A percentile compares a stretch with the other conserved stretches of the same genome.
phyloP scores from a whole-genome alignment of 768 basidiomycete species.

The Amanita muscaria region DNA sequence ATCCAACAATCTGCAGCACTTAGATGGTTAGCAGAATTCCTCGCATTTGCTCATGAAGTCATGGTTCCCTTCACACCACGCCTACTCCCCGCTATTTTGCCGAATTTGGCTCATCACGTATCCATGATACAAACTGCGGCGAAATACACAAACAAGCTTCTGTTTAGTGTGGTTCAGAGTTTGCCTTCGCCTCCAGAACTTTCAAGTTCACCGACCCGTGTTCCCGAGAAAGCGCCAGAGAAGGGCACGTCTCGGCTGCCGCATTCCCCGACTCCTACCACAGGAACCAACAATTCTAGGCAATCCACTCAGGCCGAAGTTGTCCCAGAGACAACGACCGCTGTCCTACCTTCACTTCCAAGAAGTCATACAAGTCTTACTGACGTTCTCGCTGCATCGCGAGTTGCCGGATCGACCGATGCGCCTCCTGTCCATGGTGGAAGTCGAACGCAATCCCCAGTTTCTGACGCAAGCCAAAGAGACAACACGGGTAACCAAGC shows the following conservation, averaged over 20 bases:
- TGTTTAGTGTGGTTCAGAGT: slow-evolving; percentile 78
- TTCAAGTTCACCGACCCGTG: slow-evolving; percentile 18
- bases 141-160: slow-evolving; percentile 73
- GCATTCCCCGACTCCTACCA: slow-evolving; percentile 50
- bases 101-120: slow-evolving; percentile 89
- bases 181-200: slow-evolving; percentile 66
- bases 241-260: slow-evolving; percentile 25
- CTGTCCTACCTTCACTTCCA: not conserved
- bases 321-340: not conserved
- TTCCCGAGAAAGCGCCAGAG: slow-evolving; percentile 24
- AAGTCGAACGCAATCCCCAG: slow-evolving; percentile 59
- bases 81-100: slow-evolving; percentile 86
- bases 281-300: slow-evolving; percentile 10
- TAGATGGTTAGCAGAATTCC: slow-evolving; percentile 86
- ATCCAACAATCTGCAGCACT: slow-evolving; percentile 94
- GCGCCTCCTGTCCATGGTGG: slow-evolving; percentile 24
- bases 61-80: slow-evolving; percentile 93
- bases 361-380: slow-evolving; percentile 16
- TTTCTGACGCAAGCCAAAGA: slow-evolving; percentile 36
- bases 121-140: slow-evolving; percentile 85
- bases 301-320: slow-evolving; percentile 14
- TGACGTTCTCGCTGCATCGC: slow-evolving; percentile 32
- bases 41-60: slow-evolving; percentile 80
- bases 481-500: slow-evolving; percentile 26
- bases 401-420: slow-evolving; percentile 22